These are phyloP conservation scores for Sordariomycetes sp. DNA, from an alignment of 2,329 filamentous ascomycete genomes.

Conservation along the genomic window DNA sequence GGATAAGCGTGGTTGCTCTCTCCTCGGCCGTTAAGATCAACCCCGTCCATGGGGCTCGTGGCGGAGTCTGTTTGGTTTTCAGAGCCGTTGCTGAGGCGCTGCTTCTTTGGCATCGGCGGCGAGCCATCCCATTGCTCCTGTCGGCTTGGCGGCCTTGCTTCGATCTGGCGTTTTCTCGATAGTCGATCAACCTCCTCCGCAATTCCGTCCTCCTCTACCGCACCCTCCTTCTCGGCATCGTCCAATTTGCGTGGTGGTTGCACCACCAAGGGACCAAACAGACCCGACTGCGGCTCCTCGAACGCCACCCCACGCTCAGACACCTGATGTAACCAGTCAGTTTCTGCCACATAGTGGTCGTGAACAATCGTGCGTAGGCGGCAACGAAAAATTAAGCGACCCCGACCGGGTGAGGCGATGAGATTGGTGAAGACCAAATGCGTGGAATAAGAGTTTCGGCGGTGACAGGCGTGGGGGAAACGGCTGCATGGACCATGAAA, in stretches of 20 bases:
- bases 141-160: slow-evolving; percentile 30
- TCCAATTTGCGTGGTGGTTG: slow-evolving; percentile 29
- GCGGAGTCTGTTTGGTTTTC: slow-evolving; percentile 3
- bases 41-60: slow-evolving; percentile 42
- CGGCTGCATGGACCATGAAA: not conserved
- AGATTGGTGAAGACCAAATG: not conserved
- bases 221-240: slow-evolving; percentile 23
- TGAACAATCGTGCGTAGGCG: not conserved
- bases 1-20: slow-evolving; percentile 52
- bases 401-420: not conserved
- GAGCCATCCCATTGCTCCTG: slow-evolving; percentile 37
- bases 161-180: slow-evolving; percentile 39
- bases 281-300: slow-evolving; percentile 36
- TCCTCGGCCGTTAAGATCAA: slow-evolving; percentile 35
- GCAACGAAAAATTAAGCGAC: not conserved
- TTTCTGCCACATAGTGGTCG: not conserved
- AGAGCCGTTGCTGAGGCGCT: slow-evolving; percentile 35
- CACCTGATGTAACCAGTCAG: slow-evolving; percentile 23
- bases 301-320: slow-evolving; percentile 34
- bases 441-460: not conserved
- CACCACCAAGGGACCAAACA: slow-evolving; percentile 45
- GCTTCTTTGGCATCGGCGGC: slow-evolving; percentile 38
- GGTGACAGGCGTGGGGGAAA: not conserved
- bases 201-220: slow-evolving; percentile 21
- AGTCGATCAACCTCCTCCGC: slow-evolving; percentile 25